Evolutionary conservation across 805 yeast species (phyloP).

Genomic region (Alloascoidea hylecoeti): DNA sequence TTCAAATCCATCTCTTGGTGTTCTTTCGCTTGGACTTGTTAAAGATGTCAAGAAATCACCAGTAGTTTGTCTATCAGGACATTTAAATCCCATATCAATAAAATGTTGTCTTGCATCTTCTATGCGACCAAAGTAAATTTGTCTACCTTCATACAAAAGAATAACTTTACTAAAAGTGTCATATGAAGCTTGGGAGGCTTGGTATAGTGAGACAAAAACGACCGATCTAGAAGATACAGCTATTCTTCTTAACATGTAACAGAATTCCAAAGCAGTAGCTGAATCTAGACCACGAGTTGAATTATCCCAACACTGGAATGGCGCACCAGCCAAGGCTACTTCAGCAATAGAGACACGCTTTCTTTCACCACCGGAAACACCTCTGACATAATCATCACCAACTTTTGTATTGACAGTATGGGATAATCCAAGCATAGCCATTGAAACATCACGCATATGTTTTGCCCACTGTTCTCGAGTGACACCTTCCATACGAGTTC

Average conservation of each 20-base stretch:
- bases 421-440: slow-evolving; percentile 29
- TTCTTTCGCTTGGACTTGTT: slow-evolving; percentile 38
- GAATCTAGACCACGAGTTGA: slow-evolving; percentile 62
- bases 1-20: slow-evolving; percentile 26
- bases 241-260: slow-evolving; percentile 39
- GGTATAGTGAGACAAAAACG: slow-evolving; percentile 48
- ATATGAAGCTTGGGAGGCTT: slow-evolving; percentile 40
- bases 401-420: slow-evolving; percentile 28
- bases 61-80: slow-evolving; percentile 44
- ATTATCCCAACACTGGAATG: slow-evolving; percentile 49
- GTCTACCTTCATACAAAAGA: slow-evolving; percentile 40
- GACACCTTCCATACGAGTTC: slow-evolving; percentile 37
- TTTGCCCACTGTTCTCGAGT: slow-evolving; percentile 31
- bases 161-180: slow-evolving; percentile 39
- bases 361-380: slow-evolving; percentile 46
- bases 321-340: slow-evolving; percentile 28
- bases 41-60: slow-evolving; percentile 44
- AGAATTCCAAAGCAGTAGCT: slow-evolving; percentile 55
- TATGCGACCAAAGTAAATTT: slow-evolving; percentile 36
- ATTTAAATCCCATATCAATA: slow-evolving; percentile 37
- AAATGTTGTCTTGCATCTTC: slow-evolving; percentile 34
- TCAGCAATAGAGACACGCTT: slow-evolving; percentile 43
- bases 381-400: slow-evolving; percentile 34
- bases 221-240: slow-evolving; percentile 35
- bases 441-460: slow-evolving; percentile 32